A percentile compares a stretch with the other conserved stretches of the same genome.
Conservation (phyloP, 176 grass and related monocot genomes). For the Coix lacrymajobi region DNA sequence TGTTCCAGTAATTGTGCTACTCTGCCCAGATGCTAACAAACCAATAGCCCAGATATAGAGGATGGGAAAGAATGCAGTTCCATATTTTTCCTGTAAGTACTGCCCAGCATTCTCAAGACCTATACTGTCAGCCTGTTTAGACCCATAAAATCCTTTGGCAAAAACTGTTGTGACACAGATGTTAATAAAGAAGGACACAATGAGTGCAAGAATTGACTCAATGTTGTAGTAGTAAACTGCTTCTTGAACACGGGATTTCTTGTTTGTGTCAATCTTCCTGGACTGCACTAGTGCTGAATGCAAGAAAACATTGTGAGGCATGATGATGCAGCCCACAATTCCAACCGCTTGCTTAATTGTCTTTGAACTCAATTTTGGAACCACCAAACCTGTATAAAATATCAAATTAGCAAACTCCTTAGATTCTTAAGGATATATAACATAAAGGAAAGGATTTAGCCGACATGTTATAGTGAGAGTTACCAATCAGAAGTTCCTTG, state of each 20-base stretch:
- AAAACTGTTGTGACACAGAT: constrained; percentile 85
- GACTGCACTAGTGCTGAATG: constrained; percentile 91
- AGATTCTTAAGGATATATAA: constrained; percentile 8
- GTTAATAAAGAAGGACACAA: constrained; percentile 86
- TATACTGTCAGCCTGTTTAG: constrained; percentile 55
- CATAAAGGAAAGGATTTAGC: background rate
- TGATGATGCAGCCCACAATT: constrained; percentile 90
- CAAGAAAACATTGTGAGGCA: constrained; percentile 91
- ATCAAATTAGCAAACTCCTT: constrained; percentile 20
- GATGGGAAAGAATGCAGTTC: constrained; percentile 62
- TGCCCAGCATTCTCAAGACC: constrained; percentile 93
- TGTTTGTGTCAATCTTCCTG: constrained; percentile 72
- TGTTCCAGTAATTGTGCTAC: constrained; percentile 88
- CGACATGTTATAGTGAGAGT: background rate
- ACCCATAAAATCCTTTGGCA: constrained; percentile 86
- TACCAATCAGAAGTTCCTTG: constrained; percentile 93
- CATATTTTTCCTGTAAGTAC: constrained; percentile 91
- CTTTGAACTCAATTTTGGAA: constrained; percentile 72
- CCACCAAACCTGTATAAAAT: constrained; percentile 56
- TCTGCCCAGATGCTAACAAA: constrained; percentile 87
- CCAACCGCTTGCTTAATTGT: constrained; percentile 88
- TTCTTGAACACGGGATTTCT: constrained; percentile 74
- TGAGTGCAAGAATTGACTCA: constrained; percentile 73
- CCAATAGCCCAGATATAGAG: constrained; percentile 95
- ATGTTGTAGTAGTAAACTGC: constrained; percentile 90